phyloP scores from a whole-genome alignment of 352 stramenopile genomes.

The Globisporangium splendens region DNA sequence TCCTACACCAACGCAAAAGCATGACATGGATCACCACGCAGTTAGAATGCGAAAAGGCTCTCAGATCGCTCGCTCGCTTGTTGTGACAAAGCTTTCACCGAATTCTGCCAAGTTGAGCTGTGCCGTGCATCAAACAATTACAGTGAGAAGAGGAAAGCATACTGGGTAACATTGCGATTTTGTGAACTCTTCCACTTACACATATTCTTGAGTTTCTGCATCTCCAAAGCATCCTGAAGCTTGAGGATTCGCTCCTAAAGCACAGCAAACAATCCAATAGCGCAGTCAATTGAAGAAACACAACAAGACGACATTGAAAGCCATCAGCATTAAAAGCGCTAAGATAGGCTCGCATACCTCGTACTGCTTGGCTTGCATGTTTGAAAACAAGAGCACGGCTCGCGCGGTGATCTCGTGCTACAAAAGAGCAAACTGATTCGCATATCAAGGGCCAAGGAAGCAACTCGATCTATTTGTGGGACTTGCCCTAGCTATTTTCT shows the following conservation, averaged over 20 bases:
- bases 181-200: slow-evolving; percentile 28
- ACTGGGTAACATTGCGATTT: not conserved
- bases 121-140: not conserved
- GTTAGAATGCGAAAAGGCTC: too few species aligned
- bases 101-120: slow-evolving; percentile 66
- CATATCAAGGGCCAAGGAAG: too few species aligned
- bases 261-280: not conserved
- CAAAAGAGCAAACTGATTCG: too few species aligned
- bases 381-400: not conserved
- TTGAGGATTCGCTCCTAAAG: slow-evolving; percentile 70
- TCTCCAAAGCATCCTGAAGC: slow-evolving; percentile 70
- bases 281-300: too few species aligned
- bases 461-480: too few species aligned
- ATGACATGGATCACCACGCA: not conserved
- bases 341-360: slow-evolving; percentile 19
- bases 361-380: slow-evolving; percentile 71
- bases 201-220: slow-evolving; percentile 81
- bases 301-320: not conserved
- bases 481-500: too few species aligned
- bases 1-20: slow-evolving; percentile 15
- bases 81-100: slow-evolving; percentile 16
- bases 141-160: not conserved
- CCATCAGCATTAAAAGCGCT: not conserved
- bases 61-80: not conserved
- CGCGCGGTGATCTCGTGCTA: too few species aligned